A percentile compares a stretch with the other conserved stretches of the same genome.
Evolutionary conservation across 148 eudicot species (phyloP).

Genomic region (Cornus suecica): DNA sequence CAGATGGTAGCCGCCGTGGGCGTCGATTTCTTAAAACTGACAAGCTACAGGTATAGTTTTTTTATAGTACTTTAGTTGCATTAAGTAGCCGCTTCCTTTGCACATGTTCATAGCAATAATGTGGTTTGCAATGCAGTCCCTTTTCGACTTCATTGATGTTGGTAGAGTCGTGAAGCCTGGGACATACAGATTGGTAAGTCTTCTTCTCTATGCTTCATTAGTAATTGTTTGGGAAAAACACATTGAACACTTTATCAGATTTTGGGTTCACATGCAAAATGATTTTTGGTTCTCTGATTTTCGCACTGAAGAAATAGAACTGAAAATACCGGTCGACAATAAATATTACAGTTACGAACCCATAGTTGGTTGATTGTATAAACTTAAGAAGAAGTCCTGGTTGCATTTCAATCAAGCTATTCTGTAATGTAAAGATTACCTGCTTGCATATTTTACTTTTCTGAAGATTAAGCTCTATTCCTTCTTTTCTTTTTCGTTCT

Average conservation of each 20-base stretch:
- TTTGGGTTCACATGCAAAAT: neutral
- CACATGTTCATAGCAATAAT: constrained; percentile 1
- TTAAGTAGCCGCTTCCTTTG: neutral
- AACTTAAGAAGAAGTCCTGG: neutral
- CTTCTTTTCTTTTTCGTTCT: too few relatives aligned
- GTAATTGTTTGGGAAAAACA: neutral
- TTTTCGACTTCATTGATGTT: constrained; percentile 88
- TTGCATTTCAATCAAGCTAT: neutral
- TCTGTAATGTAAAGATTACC: neutral
- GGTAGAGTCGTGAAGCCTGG: constrained; percentile 82
- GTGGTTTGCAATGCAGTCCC: constrained; percentile 47
- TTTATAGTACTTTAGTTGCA: neutral
- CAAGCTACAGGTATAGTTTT: constrained; percentile 69
- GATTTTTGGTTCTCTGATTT: neutral
- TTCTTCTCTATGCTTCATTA: constrained; percentile 9
- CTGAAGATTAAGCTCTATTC: too few relatives aligned
- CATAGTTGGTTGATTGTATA: neutral
- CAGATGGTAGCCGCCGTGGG: constrained; percentile 88
- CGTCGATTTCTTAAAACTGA: constrained; percentile 79
- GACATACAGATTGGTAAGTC: constrained; percentile 79
- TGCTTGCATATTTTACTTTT: too few relatives aligned
- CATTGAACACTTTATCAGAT: neutral
- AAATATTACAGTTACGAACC: too few relatives aligned
- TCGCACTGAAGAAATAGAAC: neutral
- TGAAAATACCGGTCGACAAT: neutral